Base-by-base conservation (phyloP, 306 rosid genomes). In the Prunus fruticosa region DNA sequence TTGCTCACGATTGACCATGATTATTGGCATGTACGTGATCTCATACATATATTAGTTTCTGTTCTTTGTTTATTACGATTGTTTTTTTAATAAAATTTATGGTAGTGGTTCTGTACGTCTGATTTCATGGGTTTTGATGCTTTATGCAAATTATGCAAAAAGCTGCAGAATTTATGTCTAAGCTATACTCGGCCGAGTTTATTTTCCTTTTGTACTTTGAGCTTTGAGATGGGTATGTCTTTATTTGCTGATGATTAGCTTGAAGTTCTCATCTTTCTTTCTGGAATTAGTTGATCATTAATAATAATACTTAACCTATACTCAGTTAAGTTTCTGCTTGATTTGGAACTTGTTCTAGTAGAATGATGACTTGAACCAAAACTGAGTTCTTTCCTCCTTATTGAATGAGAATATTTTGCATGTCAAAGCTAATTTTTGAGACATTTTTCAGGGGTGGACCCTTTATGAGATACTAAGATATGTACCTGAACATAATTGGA, bases 401-500 rank as follows among this genome's bases (percentile, higher is more conserved):
- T 22, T 23, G 54, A 43, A 72, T 41, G 45, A 41, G 43, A 25
- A 15, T 64, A 19, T 41, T 67, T 57, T 54, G 53, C 11, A 30
- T 49, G 25, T 49, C 20, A 47, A 53, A 50, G 71, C 57, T 82
- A 47, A 67, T 34, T 45, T 78, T 27, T 23, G 20, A 15, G 52
- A 18, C 70, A n/a, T 76, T 69, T 72, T 79, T 82, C 89, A 95
- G 97, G 97, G 97, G 66, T 95, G 98, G 97, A 95, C 98, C 73
- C 80, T 95, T 79, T 92, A 88, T 82, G 98, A 92, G 88, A 86
- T 95, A 41, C 82, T 95, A n/a, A 87, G 88, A 79, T 95, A 95
- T 88, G 96, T 79, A 71, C 98, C 98, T 7, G 97, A 90, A 66
- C 98, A 95, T 91, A 95, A 95, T 79, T 95, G 98, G 98, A 78